Evolutionary conservation across 495 filamentous ascomycete species (phyloP), one percentile per base, ranked within the genome.

Genomic region (Margaritispora aquatica): DNA sequence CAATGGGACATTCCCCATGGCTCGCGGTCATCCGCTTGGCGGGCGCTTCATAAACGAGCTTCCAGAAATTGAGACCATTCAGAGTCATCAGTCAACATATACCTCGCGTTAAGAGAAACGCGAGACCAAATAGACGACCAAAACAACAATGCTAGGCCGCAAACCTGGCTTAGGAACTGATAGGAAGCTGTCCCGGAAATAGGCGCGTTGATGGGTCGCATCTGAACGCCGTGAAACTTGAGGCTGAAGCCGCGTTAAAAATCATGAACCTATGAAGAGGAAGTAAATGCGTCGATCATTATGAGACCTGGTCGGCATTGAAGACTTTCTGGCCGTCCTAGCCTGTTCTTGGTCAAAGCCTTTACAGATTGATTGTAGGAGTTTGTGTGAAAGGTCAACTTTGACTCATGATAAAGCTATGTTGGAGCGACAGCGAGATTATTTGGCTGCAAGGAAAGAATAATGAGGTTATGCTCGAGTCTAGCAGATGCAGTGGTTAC

Each of bases 41-140:
- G 51, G 62, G 65, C 65, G 65, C 62, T 61, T 63, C 52, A 27
- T 51, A 63, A 63, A 27, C 59, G 62, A 65, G 55, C 52, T 8
- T 7, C 9, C 22, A 20, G 26, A 57, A 26, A 29, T 48, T 47
- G 26, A 50, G 55, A 51, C 53, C 50, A 47, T 34, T 51, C 54
- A 44, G 31, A 36, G 8, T 59, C 61, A 58, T 49, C 60, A 48
- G 59, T 29, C 20, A 15, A 3, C 21, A 20, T 20, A 20, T 31
- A 34, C 24, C 46, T 57, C 58, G 65, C 65, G 65, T 51, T 52
- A 57, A 62, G 48, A 48, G 54, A 67, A 57, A 63, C 57, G 60
- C 52, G 44, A 11, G 61, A 48, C 64, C 61, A 48, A 21, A 53
- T 51, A 44, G 22, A 62, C 34, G 59, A 59, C 58, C 65, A 64